Conservation (phyloP, 352 stramenopile species). For the Pythium periplocum region DNA sequence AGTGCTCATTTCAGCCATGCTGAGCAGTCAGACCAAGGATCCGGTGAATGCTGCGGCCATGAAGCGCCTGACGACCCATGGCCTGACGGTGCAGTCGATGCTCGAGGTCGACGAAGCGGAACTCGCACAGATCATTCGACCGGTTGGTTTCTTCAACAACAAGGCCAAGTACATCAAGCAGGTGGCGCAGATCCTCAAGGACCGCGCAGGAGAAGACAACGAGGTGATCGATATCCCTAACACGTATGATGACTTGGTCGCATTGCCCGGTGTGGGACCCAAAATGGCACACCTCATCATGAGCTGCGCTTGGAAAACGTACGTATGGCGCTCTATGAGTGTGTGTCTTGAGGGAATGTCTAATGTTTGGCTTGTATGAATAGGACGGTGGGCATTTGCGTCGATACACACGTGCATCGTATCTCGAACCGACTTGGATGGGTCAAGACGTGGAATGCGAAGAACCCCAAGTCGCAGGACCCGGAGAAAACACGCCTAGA, state of each 20-base stretch:
- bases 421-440: slow-evolving; percentile 95
- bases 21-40: slow-evolving; percentile 97
- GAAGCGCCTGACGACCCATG: slow-evolving; percentile 50
- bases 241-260: slow-evolving; percentile 87
- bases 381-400: slow-evolving; percentile 89
- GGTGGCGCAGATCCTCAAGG: slow-evolving; percentile 41
- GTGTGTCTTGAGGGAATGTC: not conserved
- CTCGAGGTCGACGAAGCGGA: slow-evolving; percentile 71
- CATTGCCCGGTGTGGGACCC: slow-evolving; percentile 91
- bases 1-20: slow-evolving; percentile 94
- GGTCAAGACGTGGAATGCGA: slow-evolving; percentile 88
- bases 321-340: slow-evolving; percentile 11
- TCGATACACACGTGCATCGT: slow-evolving; percentile 97
- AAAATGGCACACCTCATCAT: slow-evolving; percentile 98
- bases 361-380: slow-evolving; percentile 9
- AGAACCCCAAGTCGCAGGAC: slow-evolving; percentile 67
- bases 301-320: slow-evolving; percentile 88
- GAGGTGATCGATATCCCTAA: slow-evolving; percentile 85
- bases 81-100: slow-evolving; percentile 86
- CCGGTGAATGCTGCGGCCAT: slow-evolving; percentile 80
- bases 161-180: slow-evolving; percentile 96
- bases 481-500: slow-evolving; percentile 92
- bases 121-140: slow-evolving; percentile 86
- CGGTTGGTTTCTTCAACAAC: slow-evolving; percentile 95
- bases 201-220: slow-evolving; percentile 20